Conservation (phyloP, 768 basidiomycete species). For the Leccinum obscurum region DNA sequence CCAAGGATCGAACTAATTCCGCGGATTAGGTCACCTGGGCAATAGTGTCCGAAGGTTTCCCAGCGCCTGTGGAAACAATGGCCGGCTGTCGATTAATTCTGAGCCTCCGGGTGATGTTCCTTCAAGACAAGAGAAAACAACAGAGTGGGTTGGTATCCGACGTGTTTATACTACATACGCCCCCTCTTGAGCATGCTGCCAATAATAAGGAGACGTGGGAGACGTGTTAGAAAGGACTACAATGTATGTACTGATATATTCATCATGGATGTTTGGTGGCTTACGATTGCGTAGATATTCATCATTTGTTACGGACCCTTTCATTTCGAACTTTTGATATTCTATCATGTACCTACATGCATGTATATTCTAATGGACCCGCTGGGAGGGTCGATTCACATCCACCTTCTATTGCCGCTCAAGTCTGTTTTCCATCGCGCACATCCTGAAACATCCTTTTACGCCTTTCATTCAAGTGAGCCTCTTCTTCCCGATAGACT, state of each 20-base stretch:
- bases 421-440: background rate
- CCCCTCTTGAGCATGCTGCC: background rate
- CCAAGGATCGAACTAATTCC: background rate
- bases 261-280: background rate
- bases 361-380: background rate
- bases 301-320: background rate
- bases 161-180: background rate
- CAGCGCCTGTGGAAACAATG: background rate
- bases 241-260: background rate
- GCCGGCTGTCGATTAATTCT: slow-evolving; percentile 1
- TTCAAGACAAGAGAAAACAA: slow-evolving; percentile 5
- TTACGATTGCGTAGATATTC: background rate
- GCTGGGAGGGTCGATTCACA: background rate
- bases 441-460: background rate
- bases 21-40: slow-evolving; percentile 1
- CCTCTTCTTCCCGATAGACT: too few relatives aligned
- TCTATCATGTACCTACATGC: background rate
- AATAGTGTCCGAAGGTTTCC: slow-evolving; percentile 7
- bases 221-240: background rate
- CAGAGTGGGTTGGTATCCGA: background rate
- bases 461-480: too few relatives aligned
- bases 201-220: background rate
- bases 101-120: background rate
- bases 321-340: background rate
- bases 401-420: background rate